Percentiles rank a stretch among this genome's conserved stretches.
phyloP scores from a whole-genome alignment of 2,329 filamentous ascomycete species.

The Ramularia endophylla region DNA sequence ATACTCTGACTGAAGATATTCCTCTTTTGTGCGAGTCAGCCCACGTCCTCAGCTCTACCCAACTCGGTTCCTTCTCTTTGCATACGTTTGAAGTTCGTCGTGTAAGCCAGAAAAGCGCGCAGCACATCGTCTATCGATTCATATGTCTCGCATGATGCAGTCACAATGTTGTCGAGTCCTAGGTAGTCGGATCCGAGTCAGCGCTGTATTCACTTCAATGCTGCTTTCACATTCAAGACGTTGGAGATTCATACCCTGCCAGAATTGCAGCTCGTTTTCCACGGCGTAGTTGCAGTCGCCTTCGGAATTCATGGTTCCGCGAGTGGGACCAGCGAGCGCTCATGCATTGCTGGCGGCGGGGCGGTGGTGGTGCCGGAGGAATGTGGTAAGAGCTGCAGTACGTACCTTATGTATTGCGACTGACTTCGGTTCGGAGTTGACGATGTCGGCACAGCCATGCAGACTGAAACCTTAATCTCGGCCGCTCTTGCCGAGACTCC shows the following conservation, averaged over 20 bases:
- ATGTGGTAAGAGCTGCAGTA: no score
- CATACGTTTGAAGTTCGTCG: conserved; percentile 62
- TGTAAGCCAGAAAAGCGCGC: conserved; percentile 75
- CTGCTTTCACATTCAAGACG: neutral
- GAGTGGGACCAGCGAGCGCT: neutral
- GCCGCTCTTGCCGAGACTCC: no score
- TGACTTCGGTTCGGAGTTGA: no score
- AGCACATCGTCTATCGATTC: conserved; percentile 76
- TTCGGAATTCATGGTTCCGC: conserved; percentile 54
- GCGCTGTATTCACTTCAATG: conserved; percentile 7
- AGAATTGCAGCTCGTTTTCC: conserved; percentile 81
- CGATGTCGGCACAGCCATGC: no score
- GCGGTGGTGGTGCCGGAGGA: no score
- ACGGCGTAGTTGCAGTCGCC: conserved; percentile 59
- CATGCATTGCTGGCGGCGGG: neutral
- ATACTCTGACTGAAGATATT: conserved; percentile 68
- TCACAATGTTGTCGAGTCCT: conserved; percentile 65
- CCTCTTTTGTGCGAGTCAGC: conserved; percentile 43
- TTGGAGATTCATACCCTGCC: conserved; percentile 60
- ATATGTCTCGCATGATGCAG: conserved; percentile 53
- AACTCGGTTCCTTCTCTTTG: conserved; percentile 1
- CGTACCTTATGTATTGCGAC: no score
- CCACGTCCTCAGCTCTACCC: conserved; percentile 1
- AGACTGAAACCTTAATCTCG: no score
- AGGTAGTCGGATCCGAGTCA: conserved; percentile 11